Evolutionary conservation across 2,329 filamentous ascomycete genomes (phyloP).

Genomic region (Xylaria sp.): DNA sequence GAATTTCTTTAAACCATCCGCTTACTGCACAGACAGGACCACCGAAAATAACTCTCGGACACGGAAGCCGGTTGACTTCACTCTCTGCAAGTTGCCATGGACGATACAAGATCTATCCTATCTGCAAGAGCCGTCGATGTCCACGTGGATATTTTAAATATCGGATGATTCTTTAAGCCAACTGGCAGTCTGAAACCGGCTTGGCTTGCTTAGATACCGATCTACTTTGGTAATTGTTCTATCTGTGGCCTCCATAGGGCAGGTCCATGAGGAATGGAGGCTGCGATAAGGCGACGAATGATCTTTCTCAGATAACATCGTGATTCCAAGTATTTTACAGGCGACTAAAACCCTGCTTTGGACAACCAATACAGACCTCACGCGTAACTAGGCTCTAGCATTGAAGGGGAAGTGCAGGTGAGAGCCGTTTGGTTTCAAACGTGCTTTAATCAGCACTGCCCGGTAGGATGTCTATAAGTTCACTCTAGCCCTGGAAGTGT

Average conservation of each 20-base stretch:
- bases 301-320: conserved; percentile 21
- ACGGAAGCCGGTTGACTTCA: conserved; percentile 33
- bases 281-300: conserved; percentile 31
- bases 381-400: conserved; percentile 14
- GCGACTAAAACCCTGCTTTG: conserved; percentile 6
- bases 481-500: conserved; percentile 10
- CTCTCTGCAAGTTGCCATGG: conserved; percentile 37
- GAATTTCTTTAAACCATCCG: conserved; percentile 16
- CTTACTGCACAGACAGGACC: conserved; percentile 36
- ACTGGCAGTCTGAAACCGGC: conserved; percentile 25
- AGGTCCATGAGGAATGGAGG: conserved; percentile 10
- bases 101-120: conserved; percentile 35
- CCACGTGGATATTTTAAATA: conserved; percentile 37
- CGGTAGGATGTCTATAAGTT: conserved; percentile 17
- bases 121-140: conserved; percentile 30
- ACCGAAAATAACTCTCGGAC: conserved; percentile 40
- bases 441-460: conserved; percentile 24
- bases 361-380: conserved; percentile 13
- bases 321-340: conserved; percentile 2
- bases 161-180: conserved; percentile 31
- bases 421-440: conserved; percentile 16
- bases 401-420: conserved; percentile 17
- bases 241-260: conserved; percentile 2
- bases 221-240: conserved; percentile 10
- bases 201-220: conserved; percentile 27